phyloP scores from a whole-genome alignment of 2,329 filamentous ascomycete genomes.

The Phyllosticta ampelicida region DNA sequence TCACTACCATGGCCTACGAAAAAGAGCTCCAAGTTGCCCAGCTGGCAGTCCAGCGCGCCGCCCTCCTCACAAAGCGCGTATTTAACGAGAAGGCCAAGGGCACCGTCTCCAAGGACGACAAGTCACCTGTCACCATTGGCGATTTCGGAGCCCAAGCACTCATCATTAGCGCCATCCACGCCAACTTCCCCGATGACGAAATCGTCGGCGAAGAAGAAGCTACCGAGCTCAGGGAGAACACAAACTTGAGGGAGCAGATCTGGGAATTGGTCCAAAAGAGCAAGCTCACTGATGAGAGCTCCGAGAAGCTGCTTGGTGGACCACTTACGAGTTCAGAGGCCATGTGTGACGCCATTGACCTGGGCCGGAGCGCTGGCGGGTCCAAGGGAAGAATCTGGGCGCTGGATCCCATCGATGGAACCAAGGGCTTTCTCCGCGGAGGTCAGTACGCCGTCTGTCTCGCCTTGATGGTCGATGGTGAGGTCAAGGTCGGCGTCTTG shows the following conservation, averaged over 20 bases:
- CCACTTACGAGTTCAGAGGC: constrained; percentile 53
- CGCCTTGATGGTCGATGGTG: constrained; percentile 80
- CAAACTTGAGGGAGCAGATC: constrained; percentile 59
- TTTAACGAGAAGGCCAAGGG: constrained; percentile 88
- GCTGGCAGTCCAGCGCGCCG: constrained; percentile 77
- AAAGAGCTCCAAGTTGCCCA: constrained; percentile 75
- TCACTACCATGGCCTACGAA: constrained; percentile 45
- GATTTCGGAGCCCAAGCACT: constrained; percentile 97
- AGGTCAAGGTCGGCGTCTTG: constrained; percentile 88
- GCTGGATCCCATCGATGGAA: constrained; percentile 94
- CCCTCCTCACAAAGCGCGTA: constrained; percentile 64
- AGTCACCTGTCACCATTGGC: constrained; percentile 92
- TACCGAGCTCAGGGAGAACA: constrained; percentile 61
- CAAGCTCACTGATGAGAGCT: constrained; percentile 54
- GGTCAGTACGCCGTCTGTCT: constrained; percentile 97
- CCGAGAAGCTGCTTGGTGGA: constrained; percentile 60
- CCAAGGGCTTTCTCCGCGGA: constrained; percentile 90
- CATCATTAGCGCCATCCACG: constrained; percentile 80
- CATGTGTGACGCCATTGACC: constrained; percentile 49
- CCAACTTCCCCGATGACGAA: constrained; percentile 82
- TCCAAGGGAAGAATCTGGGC: constrained; percentile 78
- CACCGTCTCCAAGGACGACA: constrained; percentile 87
- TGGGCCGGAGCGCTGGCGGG: constrained; percentile 59
- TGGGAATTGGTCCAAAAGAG: constrained; percentile 73
- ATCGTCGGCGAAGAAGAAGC: constrained; percentile 96